These are phyloP conservation scores for Acacia melanoxylon DNA, from an alignment of 306 rosid genomes.

Conservation along the genomic window DNA sequence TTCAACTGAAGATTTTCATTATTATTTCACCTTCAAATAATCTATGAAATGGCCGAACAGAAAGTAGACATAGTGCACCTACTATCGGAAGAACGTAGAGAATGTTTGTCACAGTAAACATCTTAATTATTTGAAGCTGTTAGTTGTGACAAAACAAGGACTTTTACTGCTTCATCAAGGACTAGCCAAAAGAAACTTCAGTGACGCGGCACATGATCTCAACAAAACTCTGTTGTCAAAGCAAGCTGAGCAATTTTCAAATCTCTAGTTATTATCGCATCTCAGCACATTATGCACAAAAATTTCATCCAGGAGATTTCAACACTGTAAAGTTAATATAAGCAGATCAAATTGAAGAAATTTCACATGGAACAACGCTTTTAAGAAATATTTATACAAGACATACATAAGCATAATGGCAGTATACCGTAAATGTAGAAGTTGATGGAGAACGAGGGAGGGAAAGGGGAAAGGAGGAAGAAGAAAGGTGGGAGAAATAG, in stretches of 20 bases:
- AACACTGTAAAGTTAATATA: neutral
- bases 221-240: no score
- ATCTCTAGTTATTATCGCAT: no score
- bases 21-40: neutral
- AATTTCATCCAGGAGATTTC: constrained; percentile 1
- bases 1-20: neutral
- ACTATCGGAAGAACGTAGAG: neutral
- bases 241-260: no score
- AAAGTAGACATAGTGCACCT: neutral
- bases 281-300: no score
- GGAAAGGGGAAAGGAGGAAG: neutral
- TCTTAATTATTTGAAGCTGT: neutral
- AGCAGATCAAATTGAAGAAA: neutral
- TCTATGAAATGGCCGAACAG: neutral
- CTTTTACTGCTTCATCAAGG: no score
- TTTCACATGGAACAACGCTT: neutral
- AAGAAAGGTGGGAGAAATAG: neutral
- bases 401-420: neutral
- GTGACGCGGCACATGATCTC: no score
- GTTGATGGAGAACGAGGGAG: neutral
- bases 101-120: neutral
- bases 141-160: neutral
- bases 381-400: neutral
- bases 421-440: neutral
- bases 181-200: no score